Conservation (phyloP, 495 filamentous ascomycete species). For the Neurospora sp. region DNA sequence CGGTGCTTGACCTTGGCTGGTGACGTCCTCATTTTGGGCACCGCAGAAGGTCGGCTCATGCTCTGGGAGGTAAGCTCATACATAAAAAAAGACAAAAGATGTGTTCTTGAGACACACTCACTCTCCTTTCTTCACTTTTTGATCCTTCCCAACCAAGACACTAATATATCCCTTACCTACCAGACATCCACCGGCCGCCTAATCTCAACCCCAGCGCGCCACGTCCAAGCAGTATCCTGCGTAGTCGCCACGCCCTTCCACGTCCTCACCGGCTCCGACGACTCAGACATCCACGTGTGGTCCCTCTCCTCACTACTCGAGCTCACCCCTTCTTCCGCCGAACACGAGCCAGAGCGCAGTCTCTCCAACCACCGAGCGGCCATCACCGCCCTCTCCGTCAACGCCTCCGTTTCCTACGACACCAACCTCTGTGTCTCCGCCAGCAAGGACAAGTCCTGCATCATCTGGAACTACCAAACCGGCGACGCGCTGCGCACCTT, state of each 20-base stretch:
- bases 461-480: conserved; percentile 81
- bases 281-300: conserved; percentile 88
- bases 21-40: conserved; percentile 73
- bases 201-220: conserved; percentile 74
- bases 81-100: too few relatives aligned
- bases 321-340: conserved; percentile 35
- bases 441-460: conserved; percentile 69
- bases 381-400: conserved; percentile 58
- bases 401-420: conserved; percentile 50
- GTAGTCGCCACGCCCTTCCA: conserved; percentile 66
- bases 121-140: background rate
- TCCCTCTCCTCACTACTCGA: conserved; percentile 61
- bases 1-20: conserved; percentile 54
- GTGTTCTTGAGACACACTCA: background rate
- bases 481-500: conserved; percentile 68
- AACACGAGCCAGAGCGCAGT: conserved; percentile 50
- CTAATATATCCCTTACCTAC: background rate
- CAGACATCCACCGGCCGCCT: conserved; percentile 78
- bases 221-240: conserved; percentile 75
- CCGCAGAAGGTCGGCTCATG: conserved; percentile 72
- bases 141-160: background rate
- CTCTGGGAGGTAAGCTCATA: conserved; percentile 70
- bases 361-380: conserved; percentile 72
- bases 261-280: conserved; percentile 76
- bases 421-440: conserved; percentile 69